These are phyloP conservation scores for Lanmaoa pseudosensibilis DNA, from an alignment of 768 basidiomycete genomes.

Conservation along the genomic window DNA sequence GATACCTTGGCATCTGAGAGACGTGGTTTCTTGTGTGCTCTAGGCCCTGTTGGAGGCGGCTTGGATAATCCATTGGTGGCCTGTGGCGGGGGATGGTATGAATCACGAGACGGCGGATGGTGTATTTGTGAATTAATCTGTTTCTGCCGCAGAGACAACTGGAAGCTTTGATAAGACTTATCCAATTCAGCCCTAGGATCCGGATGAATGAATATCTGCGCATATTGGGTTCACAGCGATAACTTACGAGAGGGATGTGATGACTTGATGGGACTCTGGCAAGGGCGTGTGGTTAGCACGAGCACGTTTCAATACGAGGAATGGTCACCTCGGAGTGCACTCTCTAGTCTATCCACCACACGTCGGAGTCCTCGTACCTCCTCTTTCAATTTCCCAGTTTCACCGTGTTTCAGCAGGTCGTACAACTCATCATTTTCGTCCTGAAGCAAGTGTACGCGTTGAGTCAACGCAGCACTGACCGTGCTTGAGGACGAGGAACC, in stretches of 20 bases:
- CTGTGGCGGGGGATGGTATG: conserved; percentile 40
- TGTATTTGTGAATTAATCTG: conserved; percentile 27
- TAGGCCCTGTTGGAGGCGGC: conserved; percentile 73
- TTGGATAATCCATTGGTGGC: conserved; percentile 42
- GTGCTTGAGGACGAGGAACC: conserved; percentile 48
- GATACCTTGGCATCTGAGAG: conserved; percentile 53
- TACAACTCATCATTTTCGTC: conserved; percentile 90
- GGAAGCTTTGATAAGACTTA: conserved; percentile 68
- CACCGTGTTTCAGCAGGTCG: conserved; percentile 66
- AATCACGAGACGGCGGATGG: conserved; percentile 44
- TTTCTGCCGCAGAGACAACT: conserved; percentile 44
- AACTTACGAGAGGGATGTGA: conserved; percentile 70
- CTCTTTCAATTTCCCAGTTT: conserved; percentile 80
- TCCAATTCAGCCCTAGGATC: conserved; percentile 68
- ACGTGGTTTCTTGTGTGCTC: conserved; percentile 78
- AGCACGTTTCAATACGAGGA: not conserved
- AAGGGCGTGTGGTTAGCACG: conserved; percentile 8
- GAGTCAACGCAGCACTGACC: conserved; percentile 71
- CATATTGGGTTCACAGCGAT: conserved; percentile 1
- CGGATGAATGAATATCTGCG: conserved; percentile 14
- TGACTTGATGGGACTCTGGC: conserved; percentile 76
- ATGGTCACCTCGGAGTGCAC: conserved; percentile 68
- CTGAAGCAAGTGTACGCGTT: conserved; percentile 69
- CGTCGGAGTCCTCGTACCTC: conserved; percentile 70
- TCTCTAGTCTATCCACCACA: conserved; percentile 68